Base-by-base conservation (phyloP, 2,329 filamentous ascomycete species). In the Trichothecium sympodiale region DNA sequence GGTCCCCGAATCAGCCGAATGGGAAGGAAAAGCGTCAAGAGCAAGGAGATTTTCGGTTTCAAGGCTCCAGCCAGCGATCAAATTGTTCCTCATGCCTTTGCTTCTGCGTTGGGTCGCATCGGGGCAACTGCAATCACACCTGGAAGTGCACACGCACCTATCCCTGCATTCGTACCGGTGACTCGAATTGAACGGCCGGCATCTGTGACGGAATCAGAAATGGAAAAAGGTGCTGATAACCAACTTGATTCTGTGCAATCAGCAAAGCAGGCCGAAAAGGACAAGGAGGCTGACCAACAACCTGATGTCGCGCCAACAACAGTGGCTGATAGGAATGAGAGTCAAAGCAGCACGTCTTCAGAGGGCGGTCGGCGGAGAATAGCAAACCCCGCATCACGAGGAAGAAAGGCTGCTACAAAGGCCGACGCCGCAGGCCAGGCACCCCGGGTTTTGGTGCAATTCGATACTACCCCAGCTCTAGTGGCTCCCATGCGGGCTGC, bases 371-470 rank as follows among this genome's bases (percentile, higher is more conserved):
- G 6, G 34, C 47, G 41, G 6, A 49, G 46, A 30, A 53, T 67
- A 29, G 43, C 39, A 7, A 71, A 71, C 38, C 68, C 69, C 14
- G 69, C 69, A 4, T 69, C 64, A 9, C 56, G 69, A 44, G 69
- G 69, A 23, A 67, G 56, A 39, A 73, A 73, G 47, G 69, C 69
- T 29, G 68, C 69, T 8, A 58, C 61, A 35, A 65, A 61, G 40
- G 62, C 67, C 35, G 61, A 73, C 44, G 68, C 69, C 7, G 65
- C 64, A 20, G 69, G 69, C 13, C 57, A 61, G 38, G 53, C 58
- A 17, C 68, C 69, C 8, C 57, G 62, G 41, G 55, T 47, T 5
- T 43, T 67, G n/a, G 43, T 66, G 6, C 57, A 60, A 3, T 46
- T 58, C 13, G 56, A 57, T 25, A 45, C 55, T 8, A 40, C 47